Evolutionary conservation across 2,329 filamentous ascomycete genomes (phyloP).

Genomic region (Xenoacremonium recifei): DNA sequence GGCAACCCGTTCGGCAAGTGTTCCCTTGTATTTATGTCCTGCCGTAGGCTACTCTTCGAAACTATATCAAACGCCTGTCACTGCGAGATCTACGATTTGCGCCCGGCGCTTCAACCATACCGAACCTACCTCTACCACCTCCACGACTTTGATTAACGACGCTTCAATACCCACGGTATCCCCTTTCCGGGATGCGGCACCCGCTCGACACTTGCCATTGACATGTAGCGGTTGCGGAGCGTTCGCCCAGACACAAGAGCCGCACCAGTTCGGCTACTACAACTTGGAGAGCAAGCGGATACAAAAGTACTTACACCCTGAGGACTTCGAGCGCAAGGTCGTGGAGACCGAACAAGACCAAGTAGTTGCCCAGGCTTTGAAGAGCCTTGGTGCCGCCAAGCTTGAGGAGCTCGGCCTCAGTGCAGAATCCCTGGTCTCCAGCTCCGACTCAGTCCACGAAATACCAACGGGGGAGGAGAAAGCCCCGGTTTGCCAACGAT

Average conservation of each 20-base stretch:
- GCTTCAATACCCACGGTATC: background rate
- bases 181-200: background rate
- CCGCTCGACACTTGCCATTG: conserved; percentile 43
- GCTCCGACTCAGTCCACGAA: conserved; percentile 12
- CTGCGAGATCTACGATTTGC: conserved; percentile 12
- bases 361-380: conserved; percentile 46
- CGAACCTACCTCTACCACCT: conserved; percentile 13
- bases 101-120: conserved; percentile 28
- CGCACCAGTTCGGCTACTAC: conserved; percentile 56
- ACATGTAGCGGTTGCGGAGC: conserved; percentile 66
- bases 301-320: conserved; percentile 40
- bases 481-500: conserved; percentile 77
- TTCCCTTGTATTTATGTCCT: conserved; percentile 51
- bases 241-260: conserved; percentile 54
- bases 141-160: too few relatives aligned
- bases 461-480: conserved; percentile 24
- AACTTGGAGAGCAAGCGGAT: conserved; percentile 51
- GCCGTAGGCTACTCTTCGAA: conserved; percentile 30
- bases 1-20: conserved; percentile 31
- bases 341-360: conserved; percentile 38
- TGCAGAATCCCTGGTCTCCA: conserved; percentile 34
- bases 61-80: conserved; percentile 9
- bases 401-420: conserved; percentile 48
- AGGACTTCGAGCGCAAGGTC: conserved; percentile 10
- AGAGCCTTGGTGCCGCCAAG: conserved; percentile 38